phyloP scores from a whole-genome alignment of 2,329 filamentous ascomycete species.

The Talaromyces funiculosus region DNA sequence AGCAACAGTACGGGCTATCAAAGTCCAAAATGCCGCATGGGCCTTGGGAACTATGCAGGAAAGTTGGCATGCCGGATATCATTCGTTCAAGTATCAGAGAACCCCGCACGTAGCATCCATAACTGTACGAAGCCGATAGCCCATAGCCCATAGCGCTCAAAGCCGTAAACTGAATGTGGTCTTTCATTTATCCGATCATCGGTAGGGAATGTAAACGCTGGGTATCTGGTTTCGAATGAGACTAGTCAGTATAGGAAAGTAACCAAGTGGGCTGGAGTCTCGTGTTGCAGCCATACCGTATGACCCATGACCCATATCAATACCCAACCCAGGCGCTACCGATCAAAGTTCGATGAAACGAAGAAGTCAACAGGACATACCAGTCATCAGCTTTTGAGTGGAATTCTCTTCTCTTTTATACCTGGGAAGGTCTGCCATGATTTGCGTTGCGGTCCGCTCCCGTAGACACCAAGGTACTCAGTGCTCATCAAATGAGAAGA shows the following conservation, averaged over 20 bases:
- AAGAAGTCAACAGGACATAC: not conserved
- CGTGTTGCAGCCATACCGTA: not conserved
- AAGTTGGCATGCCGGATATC: not conserved
- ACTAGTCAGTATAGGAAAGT: not conserved
- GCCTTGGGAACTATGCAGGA: not conserved
- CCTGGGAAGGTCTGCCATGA: not conserved
- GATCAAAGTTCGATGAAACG: not conserved
- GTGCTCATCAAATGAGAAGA: not conserved
- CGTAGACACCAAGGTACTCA: not conserved
- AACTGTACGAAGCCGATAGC: not conserved
- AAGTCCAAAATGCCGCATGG: not conserved
- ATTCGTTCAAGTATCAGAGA: not conserved
- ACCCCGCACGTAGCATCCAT: slow-evolving; percentile 5
- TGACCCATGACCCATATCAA: not conserved
- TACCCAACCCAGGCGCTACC: not conserved
- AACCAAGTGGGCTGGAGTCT: not conserved
- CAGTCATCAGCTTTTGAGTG: not conserved
- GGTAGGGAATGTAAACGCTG: not conserved
- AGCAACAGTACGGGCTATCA: not conserved
- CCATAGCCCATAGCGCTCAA: not conserved
- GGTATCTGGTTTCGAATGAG: not conserved
- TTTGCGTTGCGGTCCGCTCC: not conserved
- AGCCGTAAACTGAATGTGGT: not conserved
- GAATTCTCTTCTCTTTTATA: not conserved
- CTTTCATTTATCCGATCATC: not conserved